Percentiles rank a stretch among this genome's conserved stretches.
phyloP scores from a whole-genome alignment of 768 basidiomycete genomes.

The Suillus weaverae region DNA sequence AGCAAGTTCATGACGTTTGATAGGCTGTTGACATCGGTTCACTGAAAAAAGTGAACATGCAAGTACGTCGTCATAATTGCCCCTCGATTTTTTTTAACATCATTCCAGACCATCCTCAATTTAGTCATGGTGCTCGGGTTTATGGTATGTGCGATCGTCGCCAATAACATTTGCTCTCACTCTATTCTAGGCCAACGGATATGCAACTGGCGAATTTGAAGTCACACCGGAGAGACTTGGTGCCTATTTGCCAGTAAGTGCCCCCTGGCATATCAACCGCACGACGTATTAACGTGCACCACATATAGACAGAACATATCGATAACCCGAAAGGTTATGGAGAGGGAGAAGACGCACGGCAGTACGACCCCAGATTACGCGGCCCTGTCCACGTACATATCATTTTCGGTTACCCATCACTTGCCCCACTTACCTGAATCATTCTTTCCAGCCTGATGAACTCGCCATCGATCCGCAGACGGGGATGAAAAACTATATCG shows the following conservation, averaged over 20 bases:
- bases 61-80: constrained; percentile 42
- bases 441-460: constrained; percentile 59
- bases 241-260: constrained; percentile 75
- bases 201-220: constrained; percentile 83
- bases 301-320: constrained; percentile 74
- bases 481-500: constrained; percentile 96
- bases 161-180: background rate
- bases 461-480: constrained; percentile 81
- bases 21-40: constrained; percentile 82
- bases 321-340: constrained; percentile 93
- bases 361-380: constrained; percentile 74
- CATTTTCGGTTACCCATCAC: background rate
- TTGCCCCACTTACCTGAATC: background rate
- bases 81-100: background rate
- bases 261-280: background rate
- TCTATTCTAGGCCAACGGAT: constrained; percentile 62
- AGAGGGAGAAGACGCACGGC: constrained; percentile 77
- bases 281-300: constrained; percentile 2
- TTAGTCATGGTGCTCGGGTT: constrained; percentile 91
- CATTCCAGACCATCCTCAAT: constrained; percentile 75
- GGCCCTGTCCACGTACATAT: constrained; percentile 71
- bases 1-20: background rate
- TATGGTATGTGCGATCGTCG: constrained; percentile 46
- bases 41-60: constrained; percentile 68
- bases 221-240: constrained; percentile 82